Base-by-base conservation (phyloP, 2,329 filamentous ascomycete genomes). In the Purpureocillium takamizusanense region DNA sequence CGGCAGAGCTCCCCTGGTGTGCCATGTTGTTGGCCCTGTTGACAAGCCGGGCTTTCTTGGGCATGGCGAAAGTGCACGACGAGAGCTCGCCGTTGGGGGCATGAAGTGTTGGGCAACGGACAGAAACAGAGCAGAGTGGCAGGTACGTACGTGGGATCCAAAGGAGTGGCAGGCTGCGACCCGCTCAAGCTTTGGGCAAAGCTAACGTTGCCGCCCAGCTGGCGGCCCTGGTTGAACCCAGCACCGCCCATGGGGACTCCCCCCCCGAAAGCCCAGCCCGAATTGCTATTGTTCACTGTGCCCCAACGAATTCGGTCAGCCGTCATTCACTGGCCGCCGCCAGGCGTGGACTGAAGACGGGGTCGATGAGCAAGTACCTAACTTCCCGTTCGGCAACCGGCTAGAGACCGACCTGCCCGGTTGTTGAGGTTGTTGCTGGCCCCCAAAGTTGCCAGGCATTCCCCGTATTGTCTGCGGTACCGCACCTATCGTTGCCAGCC, bases 151-250 rank as follows among this genome's bases (percentile, higher is more conserved):
- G 76, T 78, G 41, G 76, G 64, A 55, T 83, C 78, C 43, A 82
- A 60, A 31, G 76, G 70, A 45, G 77, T 76, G 48, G 72, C 65
- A 49, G 74, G 70, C 59, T 80, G 76, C 41, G 77, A 79, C 45
- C 74, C 74, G 51, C 70, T 72, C 51, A 82, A 63, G 53, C 76
- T 81, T 56, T 82, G 78, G 35, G 78, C 77, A 60, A 82, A 82
- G 58, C 77, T 82, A 42, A 78, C 64, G 56, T 72, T 78, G 50
- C 75, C 67, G 45, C 70, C 68, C 51, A 76, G 60, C 62, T 77
- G 70, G 52, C 74, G 66, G 39, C 65, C 58, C 36, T 68, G 64
- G 46, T 67, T 76, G 41, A 78, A 63, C 32, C 66, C 65, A 51
- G 67, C 68, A 50, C 63, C 63, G 41, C 74, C 70, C 72, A 82